phyloP scores from a whole-genome alignment of 2,329 filamentous ascomycete species.

The Sclerotinia subarctica region DNA sequence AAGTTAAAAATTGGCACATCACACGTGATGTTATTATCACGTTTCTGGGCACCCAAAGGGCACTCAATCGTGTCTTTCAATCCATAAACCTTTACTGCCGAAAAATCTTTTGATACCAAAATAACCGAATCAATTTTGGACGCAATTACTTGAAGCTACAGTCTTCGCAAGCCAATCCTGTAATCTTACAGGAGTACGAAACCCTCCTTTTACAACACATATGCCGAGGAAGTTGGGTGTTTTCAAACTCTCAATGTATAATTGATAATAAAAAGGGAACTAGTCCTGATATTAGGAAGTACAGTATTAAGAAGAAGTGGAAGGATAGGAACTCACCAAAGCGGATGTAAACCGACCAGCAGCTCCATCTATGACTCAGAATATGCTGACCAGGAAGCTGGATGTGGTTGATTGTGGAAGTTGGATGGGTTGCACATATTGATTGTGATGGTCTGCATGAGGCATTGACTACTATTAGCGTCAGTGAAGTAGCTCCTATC shows the following conservation, averaged over 20 bases:
- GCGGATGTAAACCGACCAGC: not conserved
- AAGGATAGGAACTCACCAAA: not conserved
- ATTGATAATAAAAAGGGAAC: not conserved
- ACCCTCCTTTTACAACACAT: not conserved
- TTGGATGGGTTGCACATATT: not conserved
- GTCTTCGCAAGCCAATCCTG: too few relatives aligned
- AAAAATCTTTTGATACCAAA: not conserved
- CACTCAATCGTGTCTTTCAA: too few relatives aligned
- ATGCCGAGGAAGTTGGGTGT: not conserved
- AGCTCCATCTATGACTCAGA: not conserved
- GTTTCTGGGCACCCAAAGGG: too few relatives aligned
- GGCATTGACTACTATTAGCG: not conserved
- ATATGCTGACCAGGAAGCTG: not conserved
- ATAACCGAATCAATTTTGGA: not conserved
- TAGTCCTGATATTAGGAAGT: too few relatives aligned
- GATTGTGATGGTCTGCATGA: not conserved
- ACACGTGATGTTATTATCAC: too few relatives aligned
- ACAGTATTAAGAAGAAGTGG: too few relatives aligned
- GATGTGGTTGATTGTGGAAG: not conserved
- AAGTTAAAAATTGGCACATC: too few relatives aligned
- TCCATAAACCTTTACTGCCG: too few relatives aligned
- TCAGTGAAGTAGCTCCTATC: not conserved
- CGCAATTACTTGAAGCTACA: too few relatives aligned
- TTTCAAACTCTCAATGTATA: not conserved
- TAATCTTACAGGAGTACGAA: too few relatives aligned